Evolutionary conservation across 2,329 filamentous ascomycete species (phyloP), one percentile per base, ranked within the genome.

Genomic region (Penicillium sp.): DNA sequence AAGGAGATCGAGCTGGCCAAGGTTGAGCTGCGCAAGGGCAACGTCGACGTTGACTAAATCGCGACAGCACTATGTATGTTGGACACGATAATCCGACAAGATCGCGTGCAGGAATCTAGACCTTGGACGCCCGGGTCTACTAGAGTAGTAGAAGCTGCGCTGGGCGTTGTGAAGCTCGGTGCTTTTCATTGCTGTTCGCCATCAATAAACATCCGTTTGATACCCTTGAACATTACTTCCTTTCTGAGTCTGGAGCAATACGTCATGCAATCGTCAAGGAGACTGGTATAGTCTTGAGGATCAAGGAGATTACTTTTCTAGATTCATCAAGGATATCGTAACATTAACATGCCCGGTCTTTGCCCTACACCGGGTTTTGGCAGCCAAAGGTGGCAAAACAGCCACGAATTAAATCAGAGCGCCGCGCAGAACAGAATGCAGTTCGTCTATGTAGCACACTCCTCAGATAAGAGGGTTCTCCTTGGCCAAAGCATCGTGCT

Each of bases 401-500:
- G 52, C 49, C 56, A 45, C 39, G 49, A 18, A 51, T 28, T 46
- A 42, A 39, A 46, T 50, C 51, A 59, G 38, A 59, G 54, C 58
- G 56, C 53, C 58, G 36, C 55, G 53, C 49, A 56, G 48, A 59
- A 53, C 29, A 47, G 42, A 57, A 55, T 54, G 53, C 50, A 47
- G 47, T 48, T 53, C 51, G 45, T 51, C 44, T 47, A 63, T 60
- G 51, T 48, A 56, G 52, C 45, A 43, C 47, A 41, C n/a, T 31
- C 28, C 41, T 68, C 59, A 72, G 45, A 64, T 43, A 24, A 71
- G 58, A 46, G 70, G 68, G 53, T 69, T 65, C 63, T 78, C 73
- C 57, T 76, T 76, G 16, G 90, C 88, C 52, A 86, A 71, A 54
- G 77, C 75, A 75, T 97, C 93, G 71, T 96, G 93, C 81, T 92